Base-by-base conservation (phyloP, 257 asterid species). In the Petunia axillaris region DNA sequence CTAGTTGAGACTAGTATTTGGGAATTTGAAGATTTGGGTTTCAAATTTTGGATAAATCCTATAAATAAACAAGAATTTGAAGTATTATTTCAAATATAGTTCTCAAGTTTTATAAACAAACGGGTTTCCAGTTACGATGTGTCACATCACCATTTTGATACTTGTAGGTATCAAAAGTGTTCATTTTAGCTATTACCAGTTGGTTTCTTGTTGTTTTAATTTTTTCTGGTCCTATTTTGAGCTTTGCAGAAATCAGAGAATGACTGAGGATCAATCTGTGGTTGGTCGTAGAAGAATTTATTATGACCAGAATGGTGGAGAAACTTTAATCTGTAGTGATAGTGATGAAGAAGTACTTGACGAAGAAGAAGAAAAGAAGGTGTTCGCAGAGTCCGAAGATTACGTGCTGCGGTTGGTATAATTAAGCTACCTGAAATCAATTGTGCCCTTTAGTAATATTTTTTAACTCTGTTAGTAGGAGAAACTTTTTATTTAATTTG, bases 231-330 rank as follows among this genome's bases (percentile, higher is more conserved):
- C 76, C 64, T 79, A 64, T 64, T 4, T 37, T 74, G 74, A 64
- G 52, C 75, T 76, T 54, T 84, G 83, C 88, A 96, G 99, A 90
- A 96, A 96, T 81, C 99, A 92, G 84, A 94, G 99, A 83, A 96
- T 96, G 99, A 91, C 98, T 9, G 99, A 94, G 87, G 99, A 96
- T 83, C 99, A 96, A 87, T 96, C 99, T 6, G 98, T 94, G 58
- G 90, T 96, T 40, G 99, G 99, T 77, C 92, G 99, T 83, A 93
- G 99, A 82, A 90, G 99, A 84, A 96, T 96, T 74, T 96, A 96
- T 86, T 96, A 96, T 89, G 99, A 90, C 65, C 98, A 89, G 74
- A 91, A 68, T 91, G 99, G 99, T 58, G 99, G 99, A 0, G 99
- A 96, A 89, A 97, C 99, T 81, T 93, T 96, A 54, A 94, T 96